phyloP scores from a whole-genome alignment of 495 filamentous ascomycete species.

The Aspergillus haitiensis region DNA sequence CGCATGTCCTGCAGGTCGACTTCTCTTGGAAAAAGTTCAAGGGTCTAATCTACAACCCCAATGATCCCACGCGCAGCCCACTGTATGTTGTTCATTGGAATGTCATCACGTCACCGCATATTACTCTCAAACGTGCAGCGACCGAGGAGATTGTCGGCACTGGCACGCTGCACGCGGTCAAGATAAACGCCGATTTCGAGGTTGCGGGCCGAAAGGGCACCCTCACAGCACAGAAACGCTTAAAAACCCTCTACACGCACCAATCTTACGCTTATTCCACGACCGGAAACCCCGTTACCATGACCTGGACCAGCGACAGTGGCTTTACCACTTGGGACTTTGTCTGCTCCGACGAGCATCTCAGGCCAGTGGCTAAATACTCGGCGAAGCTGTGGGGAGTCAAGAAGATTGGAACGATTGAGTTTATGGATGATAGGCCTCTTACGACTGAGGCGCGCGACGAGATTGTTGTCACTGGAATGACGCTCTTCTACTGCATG shows the following conservation, averaged over 20 bases:
- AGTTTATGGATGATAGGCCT: constrained; percentile 31
- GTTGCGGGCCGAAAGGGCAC: constrained; percentile 26
- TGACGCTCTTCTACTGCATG: constrained; percentile 35
- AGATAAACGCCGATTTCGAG: constrained; percentile 34
- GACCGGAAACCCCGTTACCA: constrained; percentile 23
- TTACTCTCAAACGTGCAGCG: constrained; percentile 17
- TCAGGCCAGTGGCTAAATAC: constrained; percentile 33
- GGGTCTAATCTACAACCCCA: constrained; percentile 17
- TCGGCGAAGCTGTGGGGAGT: constrained; percentile 29
- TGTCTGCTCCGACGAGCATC: constrained; percentile 34
- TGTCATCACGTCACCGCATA: constrained; percentile 7
- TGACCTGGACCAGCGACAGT: constrained; percentile 35
- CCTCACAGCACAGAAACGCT: constrained; percentile 33
- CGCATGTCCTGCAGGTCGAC: constrained; percentile 24
- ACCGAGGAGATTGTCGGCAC: constrained; percentile 26
- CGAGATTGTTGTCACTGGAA: constrained; percentile 36
- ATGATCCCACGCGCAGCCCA: constrained; percentile 14
- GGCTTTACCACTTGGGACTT: constrained; percentile 39
- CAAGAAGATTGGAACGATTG: constrained; percentile 32
- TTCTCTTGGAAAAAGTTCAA: constrained; percentile 35
- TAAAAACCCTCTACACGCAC: constrained; percentile 34
- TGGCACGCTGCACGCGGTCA: constrained; percentile 27
- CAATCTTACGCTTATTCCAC: constrained; percentile 27
- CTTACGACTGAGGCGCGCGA: constrained; percentile 25
- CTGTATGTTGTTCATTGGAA: constrained; percentile 28